phyloP scores from a whole-genome alignment of 768 basidiomycete genomes.

The Podaxis carcinomalis region DNA sequence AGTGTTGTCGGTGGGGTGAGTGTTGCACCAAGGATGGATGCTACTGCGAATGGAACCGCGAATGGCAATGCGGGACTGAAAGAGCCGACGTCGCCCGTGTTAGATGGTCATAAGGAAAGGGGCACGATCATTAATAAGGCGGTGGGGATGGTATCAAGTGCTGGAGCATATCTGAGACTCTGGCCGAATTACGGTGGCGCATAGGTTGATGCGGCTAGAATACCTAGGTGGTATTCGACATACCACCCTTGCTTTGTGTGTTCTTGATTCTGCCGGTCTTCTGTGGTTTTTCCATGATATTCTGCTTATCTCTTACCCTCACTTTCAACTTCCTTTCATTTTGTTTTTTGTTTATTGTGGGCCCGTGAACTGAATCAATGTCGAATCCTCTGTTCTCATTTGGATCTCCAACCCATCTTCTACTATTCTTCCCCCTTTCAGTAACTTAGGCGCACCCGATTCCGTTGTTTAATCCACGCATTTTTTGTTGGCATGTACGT shows the following conservation, averaged over 20 bases:
- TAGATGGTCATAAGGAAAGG: conserved; percentile 16
- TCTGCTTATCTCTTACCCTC: not conserved
- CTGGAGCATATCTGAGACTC: conserved; percentile 70
- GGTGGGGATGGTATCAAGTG: conserved; percentile 76
- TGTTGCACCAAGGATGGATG: too few relatives aligned
- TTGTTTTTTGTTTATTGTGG: not conserved
- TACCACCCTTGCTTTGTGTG: not conserved
- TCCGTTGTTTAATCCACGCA: not conserved
- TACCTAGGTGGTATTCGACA: not conserved
- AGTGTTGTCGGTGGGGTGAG: not conserved
- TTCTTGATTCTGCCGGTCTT: not conserved
- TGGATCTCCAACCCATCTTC: not conserved
- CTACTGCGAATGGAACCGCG: conserved; percentile 6
- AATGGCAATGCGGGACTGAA: conserved; percentile 9
- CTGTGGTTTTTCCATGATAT: not conserved
- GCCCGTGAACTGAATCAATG: not conserved
- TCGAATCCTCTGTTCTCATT: not conserved
- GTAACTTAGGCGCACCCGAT: not conserved
- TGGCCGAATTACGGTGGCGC: conserved; percentile 24
- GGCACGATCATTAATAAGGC: conserved; percentile 45
- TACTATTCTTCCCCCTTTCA: not conserved
- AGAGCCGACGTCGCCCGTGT: conserved; percentile 15
- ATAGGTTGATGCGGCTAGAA: not conserved
- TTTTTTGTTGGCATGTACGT: not conserved
- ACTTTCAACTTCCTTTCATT: not conserved